Conservation (phyloP, 1,284 basidiomycete genomes). For the Stereum hirsutum region DNA sequence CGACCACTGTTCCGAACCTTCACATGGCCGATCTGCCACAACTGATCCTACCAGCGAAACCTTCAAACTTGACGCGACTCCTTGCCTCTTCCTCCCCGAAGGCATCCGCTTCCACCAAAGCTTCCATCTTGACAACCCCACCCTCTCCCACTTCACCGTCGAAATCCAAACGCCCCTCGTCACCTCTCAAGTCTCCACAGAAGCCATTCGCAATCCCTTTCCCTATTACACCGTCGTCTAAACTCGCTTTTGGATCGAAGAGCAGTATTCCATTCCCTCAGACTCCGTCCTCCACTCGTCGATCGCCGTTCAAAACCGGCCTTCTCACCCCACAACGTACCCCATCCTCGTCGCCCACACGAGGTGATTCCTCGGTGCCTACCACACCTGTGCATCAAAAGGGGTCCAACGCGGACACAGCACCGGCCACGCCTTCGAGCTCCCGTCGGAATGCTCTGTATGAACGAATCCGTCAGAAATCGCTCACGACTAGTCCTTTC, state of each 20-base stretch:
- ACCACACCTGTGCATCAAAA: conserved; percentile 59
- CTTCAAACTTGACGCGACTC: conserved; percentile 57
- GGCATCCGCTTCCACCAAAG: conserved; percentile 29
- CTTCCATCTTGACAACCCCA: conserved; percentile 33
- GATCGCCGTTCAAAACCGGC: too few species aligned
- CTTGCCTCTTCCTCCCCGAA: conserved; percentile 69
- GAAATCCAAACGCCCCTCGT: conserved; percentile 17
- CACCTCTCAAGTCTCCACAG: conserved; percentile 31
- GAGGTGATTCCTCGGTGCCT: conserved; percentile 34
- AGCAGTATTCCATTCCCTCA: conserved; percentile 35
- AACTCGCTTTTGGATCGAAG: conserved; percentile 23
- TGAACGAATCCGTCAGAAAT: conserved; percentile 67
- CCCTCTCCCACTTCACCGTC: conserved; percentile 29
- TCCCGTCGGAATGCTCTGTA: conserved; percentile 69
- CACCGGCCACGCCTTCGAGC: conserved; percentile 58
- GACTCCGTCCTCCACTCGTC: conserved; percentile 24
- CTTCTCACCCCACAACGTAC: conserved; percentile 22
- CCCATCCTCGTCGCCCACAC: conserved; percentile 21
- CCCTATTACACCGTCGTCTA: conserved; percentile 32
- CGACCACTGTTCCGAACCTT: conserved; percentile 38
- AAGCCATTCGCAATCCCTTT: conserved; percentile 47
- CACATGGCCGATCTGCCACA: conserved; percentile 59
- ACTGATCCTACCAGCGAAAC: conserved; percentile 39
- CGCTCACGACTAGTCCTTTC: conserved; percentile 53
- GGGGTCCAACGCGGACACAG: conserved; percentile 41